Evolutionary conservation across 179 eudicot genomes (phyloP).

Genomic region (Nepenthes alata): DNA sequence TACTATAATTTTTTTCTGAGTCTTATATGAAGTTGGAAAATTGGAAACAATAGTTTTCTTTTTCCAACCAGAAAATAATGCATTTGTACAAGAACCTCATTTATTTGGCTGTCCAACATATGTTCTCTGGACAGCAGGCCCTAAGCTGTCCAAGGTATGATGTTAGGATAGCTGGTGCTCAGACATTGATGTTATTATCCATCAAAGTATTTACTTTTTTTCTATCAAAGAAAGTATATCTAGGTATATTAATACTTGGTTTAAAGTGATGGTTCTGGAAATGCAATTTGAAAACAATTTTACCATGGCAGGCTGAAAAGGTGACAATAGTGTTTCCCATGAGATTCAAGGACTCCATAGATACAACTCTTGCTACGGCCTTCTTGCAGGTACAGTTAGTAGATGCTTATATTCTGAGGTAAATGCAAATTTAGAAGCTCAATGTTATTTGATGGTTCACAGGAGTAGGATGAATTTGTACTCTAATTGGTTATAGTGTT

Average conservation of each 20-base stretch:
- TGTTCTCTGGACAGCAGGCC: too few relatives aligned
- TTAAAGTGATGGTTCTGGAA: background rate
- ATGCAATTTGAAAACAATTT: background rate
- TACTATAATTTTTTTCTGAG: too few relatives aligned
- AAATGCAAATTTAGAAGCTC: constrained; percentile 3
- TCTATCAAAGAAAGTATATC: too few relatives aligned
- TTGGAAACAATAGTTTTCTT: too few relatives aligned
- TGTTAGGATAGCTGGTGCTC: too few relatives aligned
- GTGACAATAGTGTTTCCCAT: constrained; percentile 84
- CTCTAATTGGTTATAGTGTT: too few relatives aligned
- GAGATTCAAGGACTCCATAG: constrained; percentile 89
- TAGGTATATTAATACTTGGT: too few relatives aligned
- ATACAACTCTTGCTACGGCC: constrained; percentile 73
- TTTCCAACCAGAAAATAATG: too few relatives aligned
- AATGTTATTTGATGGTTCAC: background rate
- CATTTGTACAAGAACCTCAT: too few relatives aligned
- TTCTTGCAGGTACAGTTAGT: constrained; percentile 70
- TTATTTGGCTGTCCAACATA: too few relatives aligned
- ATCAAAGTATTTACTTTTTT: background rate
- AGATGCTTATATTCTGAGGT: background rate
- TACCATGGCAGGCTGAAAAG: constrained; percentile 62
- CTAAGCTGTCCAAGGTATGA: too few relatives aligned
- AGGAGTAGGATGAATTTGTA: background rate
- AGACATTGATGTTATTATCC: background rate
- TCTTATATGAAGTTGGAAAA: too few relatives aligned